Conservation (phyloP, 371 early-diverging fungal species). For the Rhizopus stolonifer region DNA sequence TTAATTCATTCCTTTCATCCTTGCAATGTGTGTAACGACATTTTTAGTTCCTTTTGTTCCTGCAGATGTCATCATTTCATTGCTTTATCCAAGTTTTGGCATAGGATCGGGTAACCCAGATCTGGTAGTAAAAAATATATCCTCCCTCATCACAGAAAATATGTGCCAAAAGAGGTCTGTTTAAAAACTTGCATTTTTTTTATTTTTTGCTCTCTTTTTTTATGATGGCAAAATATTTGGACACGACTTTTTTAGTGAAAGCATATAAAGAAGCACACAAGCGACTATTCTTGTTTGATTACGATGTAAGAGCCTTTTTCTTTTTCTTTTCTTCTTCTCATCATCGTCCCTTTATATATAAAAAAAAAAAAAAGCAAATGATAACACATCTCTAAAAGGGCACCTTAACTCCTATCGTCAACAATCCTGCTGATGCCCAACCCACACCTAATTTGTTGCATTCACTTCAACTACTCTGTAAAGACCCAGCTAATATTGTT, state of each 20-base stretch:
- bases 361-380: not conserved
- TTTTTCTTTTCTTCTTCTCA: not conserved
- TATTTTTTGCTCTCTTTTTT: conserved; percentile 8
- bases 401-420: conserved; percentile 79
- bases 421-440: conserved; percentile 73
- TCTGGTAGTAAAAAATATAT: too few species aligned
- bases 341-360: not conserved
- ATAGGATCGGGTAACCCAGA: too few species aligned
- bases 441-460: conserved; percentile 69
- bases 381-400: conserved; percentile 43
- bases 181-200: not conserved
- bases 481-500: conserved; percentile 81
- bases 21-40: too few species aligned
- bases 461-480: conserved; percentile 61
- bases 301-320: conserved; percentile 22
- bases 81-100: too few species aligned
- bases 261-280: conserved; percentile 18
- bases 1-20: too few species aligned
- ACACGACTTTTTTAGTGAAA: conserved; percentile 10
- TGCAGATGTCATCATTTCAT: too few species aligned
- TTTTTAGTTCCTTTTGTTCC: too few species aligned
- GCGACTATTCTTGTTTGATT: conserved; percentile 27
- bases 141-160: too few species aligned
- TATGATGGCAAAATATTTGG: conserved; percentile 10
- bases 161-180: too few species aligned